Percentiles rank a stretch among this genome's conserved stretches.
Evolutionary conservation across 768 basidiomycete genomes (phyloP).

Genomic region (Pleurotus giganteus): DNA sequence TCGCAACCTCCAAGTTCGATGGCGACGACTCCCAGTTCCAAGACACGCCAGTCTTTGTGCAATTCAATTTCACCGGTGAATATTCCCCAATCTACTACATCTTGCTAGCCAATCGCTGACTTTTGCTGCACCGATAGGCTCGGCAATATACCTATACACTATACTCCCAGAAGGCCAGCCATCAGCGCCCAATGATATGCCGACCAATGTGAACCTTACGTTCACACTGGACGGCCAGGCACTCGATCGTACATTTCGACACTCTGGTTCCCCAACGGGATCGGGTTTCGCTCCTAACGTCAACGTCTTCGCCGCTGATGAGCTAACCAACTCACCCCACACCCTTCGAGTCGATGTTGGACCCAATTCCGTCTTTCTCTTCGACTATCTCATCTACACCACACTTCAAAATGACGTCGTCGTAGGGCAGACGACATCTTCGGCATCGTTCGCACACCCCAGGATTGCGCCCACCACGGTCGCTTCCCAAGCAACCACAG

Average conservation of each 20-base stretch:
- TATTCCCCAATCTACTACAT: slow-evolving; percentile 3
- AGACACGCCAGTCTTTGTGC: slow-evolving; percentile 30
- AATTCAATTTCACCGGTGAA: slow-evolving; percentile 45
- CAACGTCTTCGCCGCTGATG: slow-evolving; percentile 35
- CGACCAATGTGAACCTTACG: slow-evolving; percentile 41
- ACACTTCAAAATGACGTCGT: background rate
- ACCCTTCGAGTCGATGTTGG: slow-evolving; percentile 41
- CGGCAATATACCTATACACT: slow-evolving; percentile 46
- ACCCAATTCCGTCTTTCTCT: slow-evolving; percentile 43
- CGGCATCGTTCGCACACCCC: background rate
- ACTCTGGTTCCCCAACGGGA: slow-evolving; percentile 21
- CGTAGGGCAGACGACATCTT: background rate
- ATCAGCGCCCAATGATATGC: slow-evolving; percentile 21
- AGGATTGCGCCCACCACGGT: background rate
- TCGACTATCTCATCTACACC: slow-evolving; percentile 48
- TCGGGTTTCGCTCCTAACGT: slow-evolving; percentile 29
- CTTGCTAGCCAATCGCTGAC: slow-evolving; percentile 3
- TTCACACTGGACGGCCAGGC: slow-evolving; percentile 39
- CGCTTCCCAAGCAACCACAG: background rate
- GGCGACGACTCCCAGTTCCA: slow-evolving; percentile 26
- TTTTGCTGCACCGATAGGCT: slow-evolving; percentile 31
- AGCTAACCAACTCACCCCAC: slow-evolving; percentile 38
- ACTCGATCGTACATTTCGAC: slow-evolving; percentile 23
- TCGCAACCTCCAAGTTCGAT: slow-evolving; percentile 19
- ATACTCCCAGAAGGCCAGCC: slow-evolving; percentile 29